Conservation (phyloP, 1,284 basidiomycete species). For the Golubevia pallescens region DNA sequence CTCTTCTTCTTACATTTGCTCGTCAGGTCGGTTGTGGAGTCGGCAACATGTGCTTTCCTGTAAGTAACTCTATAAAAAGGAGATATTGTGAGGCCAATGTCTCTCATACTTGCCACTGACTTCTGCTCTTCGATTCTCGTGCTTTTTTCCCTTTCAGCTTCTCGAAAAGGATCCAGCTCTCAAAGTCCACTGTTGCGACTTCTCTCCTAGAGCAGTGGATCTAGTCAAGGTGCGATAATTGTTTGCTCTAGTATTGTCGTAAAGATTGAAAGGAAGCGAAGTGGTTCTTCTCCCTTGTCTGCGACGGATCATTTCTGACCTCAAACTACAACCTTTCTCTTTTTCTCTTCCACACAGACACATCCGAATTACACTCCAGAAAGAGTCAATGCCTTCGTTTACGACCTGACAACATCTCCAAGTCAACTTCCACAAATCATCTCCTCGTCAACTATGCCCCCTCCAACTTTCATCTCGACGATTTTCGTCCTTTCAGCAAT, state of each 20-base stretch:
- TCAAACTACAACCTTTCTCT: no score
- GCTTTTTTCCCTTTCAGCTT: no score
- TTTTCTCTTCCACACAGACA: slow-evolving; percentile 3
- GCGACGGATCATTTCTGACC: no score
- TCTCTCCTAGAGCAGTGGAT: slow-evolving; percentile 49
- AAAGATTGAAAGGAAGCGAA: no score
- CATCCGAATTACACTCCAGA: slow-evolving; percentile 39
- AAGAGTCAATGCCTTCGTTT: slow-evolving; percentile 61
- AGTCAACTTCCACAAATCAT: slow-evolving; percentile 2
- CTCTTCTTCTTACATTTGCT: no score
- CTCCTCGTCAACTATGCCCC: not conserved
- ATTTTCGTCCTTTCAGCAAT: slow-evolving; percentile 65
- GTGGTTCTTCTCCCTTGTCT: no score
- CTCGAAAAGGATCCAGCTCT: slow-evolving; percentile 28
- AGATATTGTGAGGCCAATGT: not conserved
- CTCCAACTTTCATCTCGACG: slow-evolving; percentile 44
- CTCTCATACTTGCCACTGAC: no score
- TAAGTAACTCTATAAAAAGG: slow-evolving; percentile 10
- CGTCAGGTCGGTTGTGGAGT: slow-evolving; percentile 53
- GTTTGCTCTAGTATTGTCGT: no score
- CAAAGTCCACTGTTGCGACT: slow-evolving; percentile 57
- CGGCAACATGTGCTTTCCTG: slow-evolving; percentile 56
- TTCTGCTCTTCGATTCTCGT: no score
- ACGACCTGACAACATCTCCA: slow-evolving; percentile 36
- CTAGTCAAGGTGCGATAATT: slow-evolving; percentile 44